phyloP scores from a whole-genome alignment of 2,329 filamentous ascomycete genomes.

The Pleomassaria siparia region DNA sequence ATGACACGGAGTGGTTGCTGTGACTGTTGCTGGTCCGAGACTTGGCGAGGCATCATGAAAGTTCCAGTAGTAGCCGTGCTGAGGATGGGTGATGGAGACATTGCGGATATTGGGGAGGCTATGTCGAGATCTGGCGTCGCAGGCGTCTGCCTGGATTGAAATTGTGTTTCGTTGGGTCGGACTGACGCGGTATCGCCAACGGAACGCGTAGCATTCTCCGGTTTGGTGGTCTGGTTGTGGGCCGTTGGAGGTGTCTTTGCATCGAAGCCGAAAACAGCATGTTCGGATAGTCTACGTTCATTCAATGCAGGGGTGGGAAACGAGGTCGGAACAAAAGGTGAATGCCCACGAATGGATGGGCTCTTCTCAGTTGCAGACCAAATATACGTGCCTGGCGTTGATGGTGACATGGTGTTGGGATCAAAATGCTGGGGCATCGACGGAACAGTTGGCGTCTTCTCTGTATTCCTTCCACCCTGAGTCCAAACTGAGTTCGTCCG shows the following conservation, averaged over 20 bases:
- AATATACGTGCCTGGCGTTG: slow-evolving; percentile 23
- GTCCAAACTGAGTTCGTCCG: slow-evolving; percentile 40
- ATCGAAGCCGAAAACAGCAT: not conserved
- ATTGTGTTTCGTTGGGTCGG: slow-evolving; percentile 2
- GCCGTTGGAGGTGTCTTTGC: not conserved
- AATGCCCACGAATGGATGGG: slow-evolving; percentile 11
- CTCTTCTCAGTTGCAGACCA: slow-evolving; percentile 29
- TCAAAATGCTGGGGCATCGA: slow-evolving; percentile 32
- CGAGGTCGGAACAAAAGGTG: slow-evolving; percentile 11
- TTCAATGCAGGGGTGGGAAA: not conserved
- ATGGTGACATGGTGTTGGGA: slow-evolving; percentile 11
- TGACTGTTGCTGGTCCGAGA: slow-evolving; percentile 19
- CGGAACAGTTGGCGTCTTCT: slow-evolving; percentile 37
- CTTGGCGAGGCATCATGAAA: slow-evolving; percentile 35
- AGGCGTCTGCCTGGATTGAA: slow-evolving; percentile 14
- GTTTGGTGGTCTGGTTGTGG: not conserved
- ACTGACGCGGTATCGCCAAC: slow-evolving; percentile 3
- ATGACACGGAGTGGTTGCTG: slow-evolving; percentile 31
- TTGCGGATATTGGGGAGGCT: slow-evolving; percentile 29
- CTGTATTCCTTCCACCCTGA: slow-evolving; percentile 20
- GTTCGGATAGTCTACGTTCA: not conserved
- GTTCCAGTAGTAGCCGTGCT: slow-evolving; percentile 35
- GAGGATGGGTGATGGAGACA: slow-evolving; percentile 37
- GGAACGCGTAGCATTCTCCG: not conserved
- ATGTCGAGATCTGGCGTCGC: slow-evolving; percentile 14